Conservation (phyloP, 2,329 filamentous ascomycete species). For the Fusarium sp. region DNA sequence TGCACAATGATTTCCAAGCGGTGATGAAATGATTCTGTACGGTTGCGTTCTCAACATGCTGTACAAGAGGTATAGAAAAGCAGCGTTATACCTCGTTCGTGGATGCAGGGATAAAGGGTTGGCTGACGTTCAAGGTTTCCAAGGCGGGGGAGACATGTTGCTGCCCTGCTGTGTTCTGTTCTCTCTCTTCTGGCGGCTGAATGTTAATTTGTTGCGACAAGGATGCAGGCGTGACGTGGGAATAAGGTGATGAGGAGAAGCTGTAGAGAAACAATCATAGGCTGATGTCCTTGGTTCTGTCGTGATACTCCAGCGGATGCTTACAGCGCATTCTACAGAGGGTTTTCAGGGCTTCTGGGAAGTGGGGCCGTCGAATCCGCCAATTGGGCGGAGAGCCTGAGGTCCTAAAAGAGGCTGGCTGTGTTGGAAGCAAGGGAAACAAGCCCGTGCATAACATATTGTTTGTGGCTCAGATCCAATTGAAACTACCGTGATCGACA, state of each 20-base stretch:
- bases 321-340: slow-evolving; percentile 21
- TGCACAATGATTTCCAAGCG: slow-evolving; percentile 14
- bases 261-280: slow-evolving; percentile 14
- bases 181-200: slow-evolving; percentile 24
- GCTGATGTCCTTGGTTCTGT: slow-evolving; percentile 20
- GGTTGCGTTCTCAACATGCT: slow-evolving; percentile 18
- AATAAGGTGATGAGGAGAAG: slow-evolving; percentile 21
- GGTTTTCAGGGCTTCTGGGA: slow-evolving; percentile 16
- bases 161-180: slow-evolving; percentile 13
- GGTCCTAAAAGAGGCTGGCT: background rate
- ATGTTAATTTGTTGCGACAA: slow-evolving; percentile 24
- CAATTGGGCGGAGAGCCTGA: slow-evolving; percentile 1
- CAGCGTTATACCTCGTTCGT: slow-evolving; percentile 24
- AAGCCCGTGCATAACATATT: slow-evolving; percentile 8
- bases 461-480: slow-evolving; percentile 12
- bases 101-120: slow-evolving; percentile 27
- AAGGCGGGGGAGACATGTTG: slow-evolving; percentile 17
- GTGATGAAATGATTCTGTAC: slow-evolving; percentile 23
- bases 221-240: slow-evolving; percentile 27
- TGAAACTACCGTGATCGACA: slow-evolving; percentile 28
- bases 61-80: slow-evolving; percentile 4
- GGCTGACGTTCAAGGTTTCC: slow-evolving; percentile 26
- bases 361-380: slow-evolving; percentile 12
- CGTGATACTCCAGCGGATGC: slow-evolving; percentile 15
- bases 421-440: slow-evolving; percentile 16